These are phyloP conservation scores for Friedmanniomyces simplex DNA, from an alignment of 495 filamentous ascomycete species.

Conservation along the genomic window DNA sequence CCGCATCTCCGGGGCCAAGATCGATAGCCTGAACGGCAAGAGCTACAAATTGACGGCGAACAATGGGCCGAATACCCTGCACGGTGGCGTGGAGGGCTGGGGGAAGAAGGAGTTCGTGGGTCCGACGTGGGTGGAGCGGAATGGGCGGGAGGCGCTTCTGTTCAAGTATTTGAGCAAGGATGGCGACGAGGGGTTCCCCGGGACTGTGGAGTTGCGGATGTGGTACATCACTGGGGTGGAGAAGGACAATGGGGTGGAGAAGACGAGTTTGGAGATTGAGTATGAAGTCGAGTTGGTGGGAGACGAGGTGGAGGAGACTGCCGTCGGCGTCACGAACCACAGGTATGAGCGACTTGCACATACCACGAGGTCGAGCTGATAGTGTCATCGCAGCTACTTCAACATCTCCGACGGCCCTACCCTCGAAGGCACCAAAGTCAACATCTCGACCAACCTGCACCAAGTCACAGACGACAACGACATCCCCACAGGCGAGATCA, in stretches of 20 bases:
- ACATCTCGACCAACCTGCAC: slow-evolving; percentile 59
- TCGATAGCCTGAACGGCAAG: slow-evolving; percentile 62
- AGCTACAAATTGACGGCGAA: slow-evolving; percentile 60
- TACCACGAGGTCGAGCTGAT: too few species aligned
- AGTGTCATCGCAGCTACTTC: slow-evolving; percentile 98
- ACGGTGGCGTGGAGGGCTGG: slow-evolving; percentile 77
- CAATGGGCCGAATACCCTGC: slow-evolving; percentile 66
- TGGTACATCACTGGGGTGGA: slow-evolving; percentile 69
- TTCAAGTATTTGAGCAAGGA: slow-evolving; percentile 65
- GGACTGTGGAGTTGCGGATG: slow-evolving; percentile 65
- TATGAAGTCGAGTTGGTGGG: slow-evolving; percentile 79
- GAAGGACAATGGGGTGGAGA: slow-evolving; percentile 40
- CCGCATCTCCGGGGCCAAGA: slow-evolving; percentile 61
- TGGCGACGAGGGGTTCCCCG: slow-evolving; percentile 79
- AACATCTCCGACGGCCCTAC: slow-evolving; percentile 60
- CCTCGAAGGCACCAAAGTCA: slow-evolving; percentile 65
- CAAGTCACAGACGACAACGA: slow-evolving; percentile 57
- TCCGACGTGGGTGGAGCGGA: slow-evolving; percentile 50
- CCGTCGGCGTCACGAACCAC: slow-evolving; percentile 87
- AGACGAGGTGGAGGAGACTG: slow-evolving; percentile 65
- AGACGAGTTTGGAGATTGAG: slow-evolving; percentile 66
- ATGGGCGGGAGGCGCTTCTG: slow-evolving; percentile 64
- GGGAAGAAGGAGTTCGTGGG: slow-evolving; percentile 75
- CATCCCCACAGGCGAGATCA: slow-evolving; percentile 37
- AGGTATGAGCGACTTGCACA: slow-evolving; percentile 50